These are phyloP conservation scores for Fraxinus pennsylvanica DNA, from an alignment of 257 asterid species.

Conservation along the genomic window DNA sequence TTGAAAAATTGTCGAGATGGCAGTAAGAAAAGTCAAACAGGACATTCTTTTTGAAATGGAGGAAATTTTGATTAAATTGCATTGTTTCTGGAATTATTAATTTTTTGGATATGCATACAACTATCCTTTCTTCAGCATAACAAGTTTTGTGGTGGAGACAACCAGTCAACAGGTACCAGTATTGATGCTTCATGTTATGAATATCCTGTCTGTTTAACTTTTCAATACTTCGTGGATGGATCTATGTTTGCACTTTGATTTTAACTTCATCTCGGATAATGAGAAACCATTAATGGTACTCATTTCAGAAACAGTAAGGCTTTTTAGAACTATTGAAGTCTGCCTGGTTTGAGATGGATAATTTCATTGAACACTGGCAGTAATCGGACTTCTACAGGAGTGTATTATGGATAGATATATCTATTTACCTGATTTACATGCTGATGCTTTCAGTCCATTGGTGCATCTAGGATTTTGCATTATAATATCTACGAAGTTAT, in stretches of 20 bases:
- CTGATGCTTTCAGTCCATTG: neutral
- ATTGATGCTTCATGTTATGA: too few relatives aligned
- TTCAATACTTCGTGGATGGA: too few relatives aligned
- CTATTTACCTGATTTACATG: neutral
- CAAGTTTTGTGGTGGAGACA: neutral
- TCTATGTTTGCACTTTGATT: neutral
- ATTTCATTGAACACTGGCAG: neutral
- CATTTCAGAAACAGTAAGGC: too few relatives aligned
- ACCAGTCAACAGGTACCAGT: too few relatives aligned
- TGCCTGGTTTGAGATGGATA: too few relatives aligned
- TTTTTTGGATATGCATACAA: conserved; percentile 4
- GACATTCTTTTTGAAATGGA: neutral
- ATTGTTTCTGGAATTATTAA: neutral
- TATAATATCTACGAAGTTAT: neutral
- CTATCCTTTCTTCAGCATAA: conserved; percentile 3
- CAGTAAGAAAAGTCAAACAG: neutral
- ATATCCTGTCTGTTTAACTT: too few relatives aligned
- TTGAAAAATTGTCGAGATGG: neutral
- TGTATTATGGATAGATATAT: neutral
- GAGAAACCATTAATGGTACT: neutral
- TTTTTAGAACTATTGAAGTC: too few relatives aligned
- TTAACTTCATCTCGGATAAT: neutral
- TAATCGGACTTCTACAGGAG: neutral
- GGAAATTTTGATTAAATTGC: conserved; percentile 5
- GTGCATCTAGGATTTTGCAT: neutral